These are phyloP conservation scores for Populus euphratica DNA, from an alignment of 345 rosid genomes.

Conservation along the genomic window DNA sequence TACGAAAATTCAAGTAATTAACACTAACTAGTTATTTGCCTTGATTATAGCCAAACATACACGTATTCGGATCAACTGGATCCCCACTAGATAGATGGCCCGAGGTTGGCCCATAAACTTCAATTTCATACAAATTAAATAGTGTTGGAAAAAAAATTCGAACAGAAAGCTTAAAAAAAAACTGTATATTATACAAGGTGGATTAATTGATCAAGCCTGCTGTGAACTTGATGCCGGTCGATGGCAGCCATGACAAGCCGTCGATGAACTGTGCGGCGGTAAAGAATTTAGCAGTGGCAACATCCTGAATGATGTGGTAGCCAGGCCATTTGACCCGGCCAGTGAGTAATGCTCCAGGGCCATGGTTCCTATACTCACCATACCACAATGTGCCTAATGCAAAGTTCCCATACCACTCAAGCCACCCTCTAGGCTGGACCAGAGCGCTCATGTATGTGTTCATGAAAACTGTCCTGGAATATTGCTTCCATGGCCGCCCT, in stretches of 20 bases:
- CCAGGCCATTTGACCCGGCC: conserved; percentile 26
- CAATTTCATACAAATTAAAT: not conserved
- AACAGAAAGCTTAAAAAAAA: not conserved
- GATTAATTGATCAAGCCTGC: conserved; percentile 19
- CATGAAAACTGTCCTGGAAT: conserved; percentile 26
- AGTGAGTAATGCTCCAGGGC: conserved; percentile 18
- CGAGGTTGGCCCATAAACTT: not conserved
- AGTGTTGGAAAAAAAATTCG: not conserved
- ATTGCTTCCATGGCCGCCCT: conserved; percentile 31
- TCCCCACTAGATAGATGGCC: not conserved
- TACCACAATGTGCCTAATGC: conserved; percentile 26
- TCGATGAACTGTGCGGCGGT: conserved; percentile 17
- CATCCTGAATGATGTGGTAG: conserved; percentile 23
- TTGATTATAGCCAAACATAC: not conserved
- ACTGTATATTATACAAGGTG: not conserved
- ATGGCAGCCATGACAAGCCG: conserved; percentile 28
- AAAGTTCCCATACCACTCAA: conserved; percentile 29
- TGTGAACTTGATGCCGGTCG: conserved; percentile 19
- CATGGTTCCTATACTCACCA: conserved; percentile 27
- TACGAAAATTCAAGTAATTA: no score
- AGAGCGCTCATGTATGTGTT: conserved; percentile 21
- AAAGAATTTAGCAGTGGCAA: conserved; percentile 22
- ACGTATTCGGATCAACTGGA: not conserved
- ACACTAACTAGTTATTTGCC: not conserved
- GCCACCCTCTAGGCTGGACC: conserved; percentile 32